Evolutionary conservation across 352 stramenopile genomes (phyloP), one percentile per base, ranked within the genome.

Genomic region (Vaucheria bursata): DNA sequence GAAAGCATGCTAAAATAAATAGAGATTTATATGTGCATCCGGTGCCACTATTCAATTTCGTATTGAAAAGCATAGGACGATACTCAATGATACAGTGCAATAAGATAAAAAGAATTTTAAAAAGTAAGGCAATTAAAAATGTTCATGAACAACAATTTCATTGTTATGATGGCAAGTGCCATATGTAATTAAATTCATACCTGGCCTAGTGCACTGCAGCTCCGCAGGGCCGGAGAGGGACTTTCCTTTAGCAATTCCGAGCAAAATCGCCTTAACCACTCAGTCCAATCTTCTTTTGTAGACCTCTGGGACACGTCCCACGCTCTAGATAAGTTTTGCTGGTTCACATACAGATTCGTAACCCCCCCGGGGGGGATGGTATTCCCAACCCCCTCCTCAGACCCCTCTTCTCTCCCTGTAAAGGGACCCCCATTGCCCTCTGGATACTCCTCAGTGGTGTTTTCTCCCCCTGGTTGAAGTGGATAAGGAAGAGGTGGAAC

Each of bases 221-320:
- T 93, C 25, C 96, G 87, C 37, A 99, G 86, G 12, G 93, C 93
- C 49, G 93, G 90, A 39, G 90, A 96, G 5, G 96, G 95, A 5
- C 92, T 96, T 83, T 99, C 93, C 33, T 93, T 90, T n/a, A 99
- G 85, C 12, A 99, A 86, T 81, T 98, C 90, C 72, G 98, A 92
- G 4, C 91, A 93, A 73, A 99, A 95, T 0, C 93, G 86, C 0
- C 94, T 87, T 87, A 98, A 97, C 96, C 96, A 99, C 77, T 98
- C 94, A 33, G 94, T 86, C 94, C 95, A 99, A 82, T 99, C 95
- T 70, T 95, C 90, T 67, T 86, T 78, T 0, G 75, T 80, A 29
- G 68, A 52, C 25, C 71, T 49, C 71, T 77, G 0, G 0, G 91
- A 95, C 33, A 96, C 93, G 84, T 98, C 93, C 93, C 94, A 98